Conservation (phyloP, 1,284 basidiomycete genomes). For the Malassezia yamatoensis region DNA sequence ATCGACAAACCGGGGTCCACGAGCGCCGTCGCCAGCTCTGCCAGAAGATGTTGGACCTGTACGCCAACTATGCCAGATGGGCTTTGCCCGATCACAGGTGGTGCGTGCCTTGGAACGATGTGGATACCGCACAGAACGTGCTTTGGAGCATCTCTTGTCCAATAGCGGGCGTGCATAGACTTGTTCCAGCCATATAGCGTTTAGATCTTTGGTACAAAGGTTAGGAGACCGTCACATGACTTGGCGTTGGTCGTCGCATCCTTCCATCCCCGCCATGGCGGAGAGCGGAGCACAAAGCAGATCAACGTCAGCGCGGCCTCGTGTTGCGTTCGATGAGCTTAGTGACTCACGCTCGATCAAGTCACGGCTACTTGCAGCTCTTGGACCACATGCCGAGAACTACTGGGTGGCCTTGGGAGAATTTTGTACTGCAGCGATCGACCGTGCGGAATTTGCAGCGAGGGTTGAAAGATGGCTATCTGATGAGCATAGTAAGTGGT, state of each 20-base stretch:
- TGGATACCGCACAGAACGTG: slow-evolving; percentile 43
- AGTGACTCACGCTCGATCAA: slow-evolving; percentile 9
- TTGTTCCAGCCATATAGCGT: background rate
- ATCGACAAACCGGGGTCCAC: background rate
- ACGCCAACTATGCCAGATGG: slow-evolving; percentile 44
- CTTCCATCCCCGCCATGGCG: slow-evolving; percentile 3
- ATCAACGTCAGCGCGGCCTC: background rate
- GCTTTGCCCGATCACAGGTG: slow-evolving; percentile 37
- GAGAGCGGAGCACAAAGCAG: background rate
- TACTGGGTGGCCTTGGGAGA: slow-evolving; percentile 49
- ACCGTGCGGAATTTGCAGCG: slow-evolving; percentile 47
- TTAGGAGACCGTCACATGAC: slow-evolving; percentile 10
- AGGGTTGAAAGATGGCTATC: slow-evolving; percentile 31
- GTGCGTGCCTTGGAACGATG: slow-evolving; percentile 41
- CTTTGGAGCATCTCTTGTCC: slow-evolving; percentile 35
- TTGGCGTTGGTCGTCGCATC: background rate
- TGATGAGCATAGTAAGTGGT: slow-evolving; percentile 33
- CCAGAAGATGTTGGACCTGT: slow-evolving; percentile 41
- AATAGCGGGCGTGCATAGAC: slow-evolving; percentile 10
- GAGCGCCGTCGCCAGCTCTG: slow-evolving; percentile 25
- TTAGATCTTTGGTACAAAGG: no score
- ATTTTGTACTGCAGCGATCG: slow-evolving; percentile 48
- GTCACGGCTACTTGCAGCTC: slow-evolving; percentile 18
- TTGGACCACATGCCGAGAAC: slow-evolving; percentile 33
- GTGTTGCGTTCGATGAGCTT: background rate